Evolutionary conservation across 768 basidiomycete species (phyloP).

Genomic region (Mrakia hoshinonis): DNA sequence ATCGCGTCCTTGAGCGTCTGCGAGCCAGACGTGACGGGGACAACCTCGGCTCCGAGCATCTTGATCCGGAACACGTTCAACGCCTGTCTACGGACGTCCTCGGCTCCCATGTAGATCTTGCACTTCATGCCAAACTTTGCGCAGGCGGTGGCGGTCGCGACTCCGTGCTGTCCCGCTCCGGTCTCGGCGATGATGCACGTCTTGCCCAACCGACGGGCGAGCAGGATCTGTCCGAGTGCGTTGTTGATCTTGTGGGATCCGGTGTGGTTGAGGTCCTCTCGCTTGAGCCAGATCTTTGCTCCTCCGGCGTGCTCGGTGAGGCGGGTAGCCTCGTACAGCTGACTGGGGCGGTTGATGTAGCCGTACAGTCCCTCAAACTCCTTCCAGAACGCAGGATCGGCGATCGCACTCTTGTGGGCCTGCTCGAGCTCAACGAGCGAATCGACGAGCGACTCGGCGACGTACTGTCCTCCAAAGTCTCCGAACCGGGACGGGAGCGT

Average conservation of each 20-base stretch:
- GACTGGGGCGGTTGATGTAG: constrained; percentile 91
- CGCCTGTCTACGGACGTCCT: constrained; percentile 86
- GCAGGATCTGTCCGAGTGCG: constrained; percentile 90
- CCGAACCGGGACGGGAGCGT: constrained; percentile 78
- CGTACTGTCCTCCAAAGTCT: constrained; percentile 93
- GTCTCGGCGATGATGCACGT: constrained; percentile 97
- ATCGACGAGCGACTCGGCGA: constrained; percentile 91
- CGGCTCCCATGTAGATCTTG: constrained; percentile 94
- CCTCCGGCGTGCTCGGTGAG: constrained; percentile 84
- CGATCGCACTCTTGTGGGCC: constrained; percentile 76
- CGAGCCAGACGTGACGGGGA: constrained; percentile 88
- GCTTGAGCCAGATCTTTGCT: constrained; percentile 73
- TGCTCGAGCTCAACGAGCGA: constrained; percentile 78
- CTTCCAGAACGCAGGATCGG: constrained; percentile 79
- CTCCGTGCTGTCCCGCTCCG: constrained; percentile 97
- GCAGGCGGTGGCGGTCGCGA: constrained; percentile 96
- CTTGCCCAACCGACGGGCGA: constrained; percentile 90
- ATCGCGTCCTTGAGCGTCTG: constrained; percentile 95
- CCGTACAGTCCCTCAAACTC: constrained; percentile 79
- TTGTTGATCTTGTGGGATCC: constrained; percentile 99
- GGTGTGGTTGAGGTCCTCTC: constrained; percentile 66
- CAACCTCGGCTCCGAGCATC: constrained; percentile 91
- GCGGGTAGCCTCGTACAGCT: constrained; percentile 81
- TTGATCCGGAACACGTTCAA: constrained; percentile 30
- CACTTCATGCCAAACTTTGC: constrained; percentile 94